phyloP scores from a whole-genome alignment of 208 protist genomes.

The Leishmania major region DNA sequence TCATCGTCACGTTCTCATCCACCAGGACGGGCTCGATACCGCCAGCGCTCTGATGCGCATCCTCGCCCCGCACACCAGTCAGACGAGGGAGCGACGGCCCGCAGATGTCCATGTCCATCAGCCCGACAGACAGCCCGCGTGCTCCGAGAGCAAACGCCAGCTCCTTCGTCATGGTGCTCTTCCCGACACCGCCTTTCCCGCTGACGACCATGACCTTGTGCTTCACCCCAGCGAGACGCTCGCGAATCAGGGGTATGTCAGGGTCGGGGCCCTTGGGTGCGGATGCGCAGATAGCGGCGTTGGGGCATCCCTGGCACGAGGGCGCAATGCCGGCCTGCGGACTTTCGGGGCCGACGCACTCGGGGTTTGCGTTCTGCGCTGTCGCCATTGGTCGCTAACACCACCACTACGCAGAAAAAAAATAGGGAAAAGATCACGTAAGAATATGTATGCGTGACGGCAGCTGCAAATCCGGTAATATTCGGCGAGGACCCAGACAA shows the following conservation, averaged over 20 bases:
- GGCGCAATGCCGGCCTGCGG: constrained; percentile 94
- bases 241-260: constrained; percentile 84
- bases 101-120: constrained; percentile 99
- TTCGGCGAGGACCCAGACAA: not conserved
- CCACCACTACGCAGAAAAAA: not conserved
- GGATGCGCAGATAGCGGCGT: constrained; percentile 96
- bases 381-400: constrained; percentile 4
- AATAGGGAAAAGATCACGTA: not conserved
- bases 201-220: constrained; percentile 91
- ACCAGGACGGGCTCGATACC: constrained; percentile 97
- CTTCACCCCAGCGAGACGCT: constrained; percentile 75
- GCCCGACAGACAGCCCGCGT: constrained; percentile 92
- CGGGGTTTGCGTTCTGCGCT: constrained; percentile 38
- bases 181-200: constrained; percentile 96
- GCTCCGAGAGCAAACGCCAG: constrained; percentile 83
- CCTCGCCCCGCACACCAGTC: constrained; percentile 86
- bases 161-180: constrained; percentile 93
- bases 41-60: constrained; percentile 89
- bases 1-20: constrained; percentile 89
- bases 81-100: constrained; percentile 96
- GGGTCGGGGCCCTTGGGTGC: constrained; percentile 93
- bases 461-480: not conserved
- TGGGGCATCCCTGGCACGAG: constrained; percentile 98
- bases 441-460: not conserved
- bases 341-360: constrained; percentile 96